Evolutionary conservation across 495 filamentous ascomycete species (phyloP).

Genomic region (Jackrogersella multiformis): DNA sequence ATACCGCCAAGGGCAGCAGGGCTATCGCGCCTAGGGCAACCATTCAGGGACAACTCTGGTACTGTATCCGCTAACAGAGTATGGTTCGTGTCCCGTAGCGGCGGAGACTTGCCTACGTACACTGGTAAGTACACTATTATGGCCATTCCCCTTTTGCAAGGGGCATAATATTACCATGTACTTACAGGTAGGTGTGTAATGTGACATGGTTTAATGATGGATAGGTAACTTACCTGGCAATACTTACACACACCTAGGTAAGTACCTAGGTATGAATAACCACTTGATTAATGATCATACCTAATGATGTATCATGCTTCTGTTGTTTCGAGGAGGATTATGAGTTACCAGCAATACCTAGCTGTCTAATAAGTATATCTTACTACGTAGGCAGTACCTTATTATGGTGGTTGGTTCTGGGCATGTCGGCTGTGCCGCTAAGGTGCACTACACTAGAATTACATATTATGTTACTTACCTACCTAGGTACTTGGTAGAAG

Average conservation of each 20-base stretch:
- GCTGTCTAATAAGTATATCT: not conserved
- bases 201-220: not conserved
- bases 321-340: not conserved
- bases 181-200: not conserved
- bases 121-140: too few species aligned
- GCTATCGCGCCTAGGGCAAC: constrained; percentile 30
- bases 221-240: too few species aligned
- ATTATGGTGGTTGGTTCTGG: constrained; percentile 11
- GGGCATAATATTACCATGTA: too few species aligned
- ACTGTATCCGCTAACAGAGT: constrained; percentile 27
- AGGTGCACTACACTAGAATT: too few species aligned
- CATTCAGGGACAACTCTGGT: constrained; percentile 6
- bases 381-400: too few species aligned
- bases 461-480: too few species aligned
- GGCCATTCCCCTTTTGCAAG: constrained; percentile 23
- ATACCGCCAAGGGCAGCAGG: constrained; percentile 9
- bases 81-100: constrained; percentile 35
- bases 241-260: too few species aligned
- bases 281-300: too few species aligned
- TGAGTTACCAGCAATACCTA: not conserved
- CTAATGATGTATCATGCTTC: not conserved
- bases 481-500: constrained; percentile 14
- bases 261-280: too few species aligned
- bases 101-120: constrained; percentile 33
- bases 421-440: constrained; percentile 21